Base-by-base conservation (phyloP, 129 eudicot genomes). In the Flaveria brownii region DNA sequence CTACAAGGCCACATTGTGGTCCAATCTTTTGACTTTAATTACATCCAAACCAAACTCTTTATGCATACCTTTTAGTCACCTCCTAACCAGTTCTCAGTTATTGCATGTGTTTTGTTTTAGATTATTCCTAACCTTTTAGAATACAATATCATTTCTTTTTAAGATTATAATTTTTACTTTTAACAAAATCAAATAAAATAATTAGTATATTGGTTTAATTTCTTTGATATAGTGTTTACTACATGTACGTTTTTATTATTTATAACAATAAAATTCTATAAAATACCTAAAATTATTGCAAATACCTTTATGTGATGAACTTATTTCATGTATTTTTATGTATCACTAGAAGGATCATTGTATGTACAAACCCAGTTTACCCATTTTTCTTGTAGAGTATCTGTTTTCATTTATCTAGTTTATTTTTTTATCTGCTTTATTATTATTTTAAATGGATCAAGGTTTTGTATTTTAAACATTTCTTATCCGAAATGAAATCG, bases 11-110 rank as follows among this genome's bases (percentile, higher is more conserved):
- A 70, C 45, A 17, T n/a, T 73, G 79, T 73, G 84, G 84, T 80
- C 84, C 84, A 75, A 43, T 30, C 56, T 73, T 73, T 74, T 67
- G 84, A 80, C 79, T 80, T 80, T 67, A 66, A 68, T 62, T 62
- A 30, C 52, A 71, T 20, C 50, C 77, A 62, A 78, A 78, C 82
- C 69, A 42, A 78, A 78, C 82, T 59, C 61, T 63, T 7, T 26
- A 6, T 36, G 41, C 7, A 36, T 28, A 62, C 42, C 68, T 63
- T 45, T 64, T 73, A 30, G 83, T 80, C 70, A 66, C 70, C 16
- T 43, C 59, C 75, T 80, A 73, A 73, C 79, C 8, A 73, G 51
- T 68, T 17, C 67, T 45, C 57, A 42, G 33, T 42, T 64, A 75
- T 68, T 41, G 8, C 68, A 68, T 73, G 76, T 43, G 39, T 10